Conservation (phyloP, 1,284 basidiomycete species). For the Apiotrichum akiyoshidainum region DNA sequence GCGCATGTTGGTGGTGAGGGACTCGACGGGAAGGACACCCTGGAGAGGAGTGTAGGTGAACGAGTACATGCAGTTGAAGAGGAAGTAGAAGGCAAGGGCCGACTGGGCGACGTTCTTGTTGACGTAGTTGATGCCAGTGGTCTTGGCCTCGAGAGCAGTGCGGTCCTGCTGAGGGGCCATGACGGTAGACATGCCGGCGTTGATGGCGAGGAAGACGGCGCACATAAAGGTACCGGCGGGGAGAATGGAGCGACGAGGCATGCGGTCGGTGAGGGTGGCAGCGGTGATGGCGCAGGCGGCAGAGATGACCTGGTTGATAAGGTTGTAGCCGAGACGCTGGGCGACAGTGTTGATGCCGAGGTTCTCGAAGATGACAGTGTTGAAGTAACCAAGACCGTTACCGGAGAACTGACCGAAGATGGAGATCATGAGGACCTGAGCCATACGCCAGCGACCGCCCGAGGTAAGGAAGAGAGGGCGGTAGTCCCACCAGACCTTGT, state of each 20-base stretch:
- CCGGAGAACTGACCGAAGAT: slow-evolving; percentile 55
- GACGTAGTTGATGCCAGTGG: neutral
- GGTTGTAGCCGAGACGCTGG: slow-evolving; percentile 57
- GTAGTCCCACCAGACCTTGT: slow-evolving; percentile 61
- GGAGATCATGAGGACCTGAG: slow-evolving; percentile 44
- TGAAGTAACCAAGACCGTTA: slow-evolving; percentile 56
- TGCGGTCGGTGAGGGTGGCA: slow-evolving; percentile 31
- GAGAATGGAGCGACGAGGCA: slow-evolving; percentile 34
- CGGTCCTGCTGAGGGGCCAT: slow-evolving; percentile 25
- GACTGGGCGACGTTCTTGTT: slow-evolving; percentile 5
- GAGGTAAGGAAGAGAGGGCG: slow-evolving; percentile 32
- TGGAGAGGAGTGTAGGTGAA: slow-evolving; percentile 43
- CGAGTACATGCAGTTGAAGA: slow-evolving; percentile 31
- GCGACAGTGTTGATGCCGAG: slow-evolving; percentile 30
- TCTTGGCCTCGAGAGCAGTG: neutral
- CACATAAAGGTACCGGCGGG: slow-evolving; percentile 37
- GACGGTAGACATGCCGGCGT: slow-evolving; percentile 34
- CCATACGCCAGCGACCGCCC: slow-evolving; percentile 37
- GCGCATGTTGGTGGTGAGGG: slow-evolving; percentile 89
- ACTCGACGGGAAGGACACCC: slow-evolving; percentile 83
- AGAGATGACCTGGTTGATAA: slow-evolving; percentile 57
- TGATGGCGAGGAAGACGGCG: slow-evolving; percentile 36
- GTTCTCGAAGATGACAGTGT: slow-evolving; percentile 37
- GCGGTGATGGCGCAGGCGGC: slow-evolving; percentile 54
- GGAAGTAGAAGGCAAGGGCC: slow-evolving; percentile 46